Base-by-base conservation (phyloP, 2,329 filamentous ascomycete species). In the Neopestalotiopsis sp. region DNA sequence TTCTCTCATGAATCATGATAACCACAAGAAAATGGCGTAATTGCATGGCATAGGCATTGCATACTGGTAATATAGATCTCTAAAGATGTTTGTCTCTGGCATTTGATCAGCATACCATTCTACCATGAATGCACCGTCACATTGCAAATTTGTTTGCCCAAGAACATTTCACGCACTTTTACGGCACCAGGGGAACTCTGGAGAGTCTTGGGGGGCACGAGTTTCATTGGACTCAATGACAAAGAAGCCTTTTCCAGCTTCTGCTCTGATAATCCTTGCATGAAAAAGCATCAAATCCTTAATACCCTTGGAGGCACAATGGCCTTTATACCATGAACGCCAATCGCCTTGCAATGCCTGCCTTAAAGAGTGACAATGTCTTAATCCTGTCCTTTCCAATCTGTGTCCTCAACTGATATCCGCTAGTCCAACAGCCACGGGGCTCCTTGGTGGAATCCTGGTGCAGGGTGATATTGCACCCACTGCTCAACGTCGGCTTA, bases 401-500 rank as follows among this genome's bases (percentile, higher is more conserved):
- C 45, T 53, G 2, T 53, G 42, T 53, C 20, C 17, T 20, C 9
- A 53, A 20, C 17, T 9, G 6, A 53, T 53, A 53, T 17, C 13
- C 2, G 42, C 5, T 53, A 10, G 14, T 53, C 20, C 45, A 53
- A n/a, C 34, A 38, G 34, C 34, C 34, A 7, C 34, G 34, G 10
- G 34, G 34, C 34, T 38, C 10, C 34, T 38, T 38, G 34, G 34
- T 38, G 34, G 34, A 38, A 10, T 38, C 34, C 34, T 7, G 34
- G 6, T 38, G 34, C 34, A 7, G 34, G 10, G 6, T 6, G 34
- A 38, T 38, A 10, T 10, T 38, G 45, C 20, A n/a, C 45, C 9
- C 14, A 3, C 12, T 49, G 13, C 5, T 5, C 13, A 17, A 20
- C 17, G 45, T 10, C 14, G 30, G 13, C 68, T 68, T 75, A 78